These are phyloP conservation scores for Paramecium pentaurelia DNA, from an alignment of 73 alveolate genomes.

Conservation along the genomic window DNA sequence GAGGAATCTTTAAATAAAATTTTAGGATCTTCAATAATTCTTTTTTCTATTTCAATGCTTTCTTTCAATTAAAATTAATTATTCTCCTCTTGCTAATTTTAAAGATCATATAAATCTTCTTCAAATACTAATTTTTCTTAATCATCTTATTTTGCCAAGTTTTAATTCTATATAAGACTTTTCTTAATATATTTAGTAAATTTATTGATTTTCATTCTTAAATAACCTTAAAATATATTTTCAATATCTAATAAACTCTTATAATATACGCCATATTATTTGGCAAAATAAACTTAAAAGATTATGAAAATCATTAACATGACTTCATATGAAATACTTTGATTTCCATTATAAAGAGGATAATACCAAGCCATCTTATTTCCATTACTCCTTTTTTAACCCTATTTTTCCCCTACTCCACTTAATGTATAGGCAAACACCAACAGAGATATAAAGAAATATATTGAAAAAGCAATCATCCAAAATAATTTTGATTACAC, in stretches of 20 bases:
- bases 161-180: neutral
- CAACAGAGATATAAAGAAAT: neutral
- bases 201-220: constrained; percentile 17
- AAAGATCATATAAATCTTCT: neutral
- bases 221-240: constrained; percentile 32
- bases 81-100: neutral
- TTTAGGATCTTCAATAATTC: neutral
- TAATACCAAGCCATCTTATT: neutral
- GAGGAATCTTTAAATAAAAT: neutral
- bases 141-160: neutral
- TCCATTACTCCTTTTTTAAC: neutral
- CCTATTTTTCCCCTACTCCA: neutral
- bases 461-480: neutral
- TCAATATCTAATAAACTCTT: neutral
- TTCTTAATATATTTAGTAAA: neutral
- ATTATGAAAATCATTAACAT: neutral
- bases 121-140: neutral
- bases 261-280: neutral
- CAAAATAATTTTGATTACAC: neutral
- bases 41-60: neutral
- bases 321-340: neutral
- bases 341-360: neutral
- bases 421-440: constrained; percentile 11
- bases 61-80: neutral
- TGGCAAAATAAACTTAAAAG: neutral